Evolutionary conservation across 345 rosid species (phyloP).

Genomic region (Hypericum androsaemum): DNA sequence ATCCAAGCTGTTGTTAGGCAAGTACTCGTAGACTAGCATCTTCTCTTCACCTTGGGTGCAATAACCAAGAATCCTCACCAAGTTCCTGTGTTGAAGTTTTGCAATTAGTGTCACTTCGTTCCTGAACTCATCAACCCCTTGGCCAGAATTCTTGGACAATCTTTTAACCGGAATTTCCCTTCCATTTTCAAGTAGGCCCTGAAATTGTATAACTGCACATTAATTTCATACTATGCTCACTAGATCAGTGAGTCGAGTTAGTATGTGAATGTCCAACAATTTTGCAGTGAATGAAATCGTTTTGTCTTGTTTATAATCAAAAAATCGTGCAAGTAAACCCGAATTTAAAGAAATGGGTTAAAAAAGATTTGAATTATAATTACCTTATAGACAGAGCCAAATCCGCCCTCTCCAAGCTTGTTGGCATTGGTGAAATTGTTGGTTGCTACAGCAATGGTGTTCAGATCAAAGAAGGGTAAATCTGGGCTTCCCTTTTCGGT

Average conservation of each 20-base stretch:
- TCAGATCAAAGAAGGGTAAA: neutral
- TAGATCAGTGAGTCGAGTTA: too few relatives aligned
- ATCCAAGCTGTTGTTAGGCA: constrained; percentile 23
- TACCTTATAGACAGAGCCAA: neutral
- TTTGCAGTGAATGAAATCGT: too few relatives aligned
- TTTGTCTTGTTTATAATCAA: too few relatives aligned
- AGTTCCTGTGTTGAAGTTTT: constrained; percentile 20
- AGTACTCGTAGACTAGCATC: constrained; percentile 11
- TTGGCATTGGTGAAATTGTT: neutral
- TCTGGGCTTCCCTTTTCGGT: too few relatives aligned
- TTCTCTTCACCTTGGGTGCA: constrained; percentile 9
- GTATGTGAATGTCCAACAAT: too few relatives aligned
- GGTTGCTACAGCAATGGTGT: neutral
- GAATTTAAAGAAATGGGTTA: too few relatives aligned
- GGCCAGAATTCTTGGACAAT: constrained; percentile 37
- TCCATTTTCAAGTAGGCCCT: constrained; percentile 33
- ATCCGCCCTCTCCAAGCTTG: constrained; percentile 1
- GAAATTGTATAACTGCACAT: neutral
- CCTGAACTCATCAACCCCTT: constrained; percentile 43
- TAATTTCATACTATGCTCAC: too few relatives aligned
- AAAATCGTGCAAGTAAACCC: too few relatives aligned
- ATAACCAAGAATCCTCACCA: constrained; percentile 16
- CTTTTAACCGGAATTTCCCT: constrained; percentile 47
- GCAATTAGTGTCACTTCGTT: constrained; percentile 24
- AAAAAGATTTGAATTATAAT: neutral